Evolutionary conservation across 768 basidiomycete species (phyloP), one percentile per base, ranked within the genome.

Genomic region (Pleurotus platypus): DNA sequence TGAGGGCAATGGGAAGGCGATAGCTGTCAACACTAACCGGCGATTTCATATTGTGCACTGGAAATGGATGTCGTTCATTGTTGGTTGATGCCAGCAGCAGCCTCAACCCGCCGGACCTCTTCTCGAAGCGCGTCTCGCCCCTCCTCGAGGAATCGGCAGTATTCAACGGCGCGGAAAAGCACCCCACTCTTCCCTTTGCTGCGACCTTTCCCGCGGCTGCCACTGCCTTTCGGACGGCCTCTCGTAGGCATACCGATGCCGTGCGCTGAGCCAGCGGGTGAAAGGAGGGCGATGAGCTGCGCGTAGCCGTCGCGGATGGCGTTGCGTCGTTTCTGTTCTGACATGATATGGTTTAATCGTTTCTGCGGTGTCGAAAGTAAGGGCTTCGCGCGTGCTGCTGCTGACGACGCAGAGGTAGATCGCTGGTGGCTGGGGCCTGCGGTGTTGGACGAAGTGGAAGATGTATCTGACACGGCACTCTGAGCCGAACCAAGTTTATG

Each of bases 271-370:
- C 89, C 90, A 4, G 84, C 86, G n/a, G 91, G 89, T 0, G 90
- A 85, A 55, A 95, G 85, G 20, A 96, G 75, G 0, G 86, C 73
- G 30, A 92, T 93, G 42, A 96, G 74, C 66, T 93, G 90, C 1
- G 90, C 85, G 70, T 94, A 96, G 40, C 92, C 92, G 60, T 91
- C 87, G 42, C 91, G 86, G 62, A 96, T 96, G 50, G 90, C 90
- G 65, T 95, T 95, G 8, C 94, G 85, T 6, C 94, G 89, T 65
- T 92, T 92, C 72, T 96, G 93, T 68, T 96, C 94, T 5, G 91
- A 93, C 82, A 92, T 86, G 77, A 96, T 94, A 75, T 96, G 92
- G 68, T 94, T 94, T 13, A 92, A 81, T 11, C 92, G 83, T 66
- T 94, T 93, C 71, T 95, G 91, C 0, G 91, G 91, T 3, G 84